Evolutionary conservation across 2,329 filamentous ascomycete species (phyloP).

Genomic region (Trichoderma sp.): DNA sequence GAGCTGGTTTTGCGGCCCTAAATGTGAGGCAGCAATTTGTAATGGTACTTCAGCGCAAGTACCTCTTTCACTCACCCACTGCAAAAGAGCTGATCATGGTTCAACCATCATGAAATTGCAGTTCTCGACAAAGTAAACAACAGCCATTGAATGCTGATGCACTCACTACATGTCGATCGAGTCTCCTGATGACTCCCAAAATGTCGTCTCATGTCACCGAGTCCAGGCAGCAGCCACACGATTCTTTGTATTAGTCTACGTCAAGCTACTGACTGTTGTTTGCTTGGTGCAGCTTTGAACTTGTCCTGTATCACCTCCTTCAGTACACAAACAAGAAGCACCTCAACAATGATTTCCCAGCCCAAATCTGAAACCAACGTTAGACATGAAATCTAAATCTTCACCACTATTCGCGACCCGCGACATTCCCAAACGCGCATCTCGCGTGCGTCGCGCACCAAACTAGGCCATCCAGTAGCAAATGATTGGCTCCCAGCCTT

Average conservation of each 20-base stretch:
- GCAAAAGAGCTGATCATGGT: too few relatives aligned
- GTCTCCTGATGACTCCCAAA: neutral
- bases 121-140: neutral
- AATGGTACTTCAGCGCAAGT: neutral
- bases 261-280: neutral
- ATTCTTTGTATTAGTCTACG: neutral
- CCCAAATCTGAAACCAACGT: neutral
- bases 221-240: neutral
- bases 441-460: slow-evolving; percentile 12
- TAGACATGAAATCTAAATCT: neutral
- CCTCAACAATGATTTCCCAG: too few relatives aligned
- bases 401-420: neutral
- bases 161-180: neutral
- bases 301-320: neutral
- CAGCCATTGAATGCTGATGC: neutral
- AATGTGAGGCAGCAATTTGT: neutral
- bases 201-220: neutral
- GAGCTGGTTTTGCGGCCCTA: neutral
- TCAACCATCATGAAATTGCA: neutral
- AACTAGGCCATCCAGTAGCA: neutral
- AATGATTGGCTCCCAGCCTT: slow-evolving; percentile 8
- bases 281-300: neutral
- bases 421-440: slow-evolving; percentile 10
- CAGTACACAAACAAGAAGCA: neutral
- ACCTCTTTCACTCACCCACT: neutral